These are phyloP conservation scores for Boletus patriciae DNA, from an alignment of 768 basidiomycete genomes.

Conservation along the genomic window DNA sequence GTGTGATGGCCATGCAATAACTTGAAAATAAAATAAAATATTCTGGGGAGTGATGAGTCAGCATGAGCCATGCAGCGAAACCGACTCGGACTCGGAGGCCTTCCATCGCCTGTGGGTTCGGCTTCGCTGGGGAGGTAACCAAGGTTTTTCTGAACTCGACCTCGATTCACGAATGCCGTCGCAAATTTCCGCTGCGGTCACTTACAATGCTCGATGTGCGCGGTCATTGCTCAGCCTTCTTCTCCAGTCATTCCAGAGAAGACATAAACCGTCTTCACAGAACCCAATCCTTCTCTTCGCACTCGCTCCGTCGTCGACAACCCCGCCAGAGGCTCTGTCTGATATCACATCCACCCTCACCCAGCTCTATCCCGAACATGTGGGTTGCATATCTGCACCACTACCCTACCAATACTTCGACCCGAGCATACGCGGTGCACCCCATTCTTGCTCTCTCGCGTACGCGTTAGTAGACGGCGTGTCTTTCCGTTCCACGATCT, in stretches of 20 bases:
- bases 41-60: no score
- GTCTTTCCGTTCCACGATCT: slow-evolving; percentile 63
- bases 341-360: slow-evolving; percentile 41
- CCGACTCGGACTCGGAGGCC: no score
- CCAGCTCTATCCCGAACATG: slow-evolving; percentile 39
- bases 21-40: no score
- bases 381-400: slow-evolving; percentile 66
- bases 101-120: no score
- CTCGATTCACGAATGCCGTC: slow-evolving; percentile 8
- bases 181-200: slow-evolving; percentile 16
- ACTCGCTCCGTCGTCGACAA: slow-evolving; percentile 27
- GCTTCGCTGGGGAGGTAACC: no score
- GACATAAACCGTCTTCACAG: not conserved
- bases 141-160: not conserved
- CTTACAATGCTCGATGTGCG: slow-evolving; percentile 18
- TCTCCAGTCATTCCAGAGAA: slow-evolving; percentile 4
- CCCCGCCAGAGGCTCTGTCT: slow-evolving; percentile 33
- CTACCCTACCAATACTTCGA: slow-evolving; percentile 29
- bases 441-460: slow-evolving; percentile 58
- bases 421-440: slow-evolving; percentile 11
- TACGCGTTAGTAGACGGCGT: slow-evolving; percentile 45
- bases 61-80: no score
- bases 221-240: slow-evolving; percentile 17
- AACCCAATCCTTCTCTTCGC: slow-evolving; percentile 23
- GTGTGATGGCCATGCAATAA: no score